A percentile compares a stretch with the other conserved stretches of the same genome.
Conservation (phyloP, 129 eudicot genomes). For the Flaveria robusta region DNA sequence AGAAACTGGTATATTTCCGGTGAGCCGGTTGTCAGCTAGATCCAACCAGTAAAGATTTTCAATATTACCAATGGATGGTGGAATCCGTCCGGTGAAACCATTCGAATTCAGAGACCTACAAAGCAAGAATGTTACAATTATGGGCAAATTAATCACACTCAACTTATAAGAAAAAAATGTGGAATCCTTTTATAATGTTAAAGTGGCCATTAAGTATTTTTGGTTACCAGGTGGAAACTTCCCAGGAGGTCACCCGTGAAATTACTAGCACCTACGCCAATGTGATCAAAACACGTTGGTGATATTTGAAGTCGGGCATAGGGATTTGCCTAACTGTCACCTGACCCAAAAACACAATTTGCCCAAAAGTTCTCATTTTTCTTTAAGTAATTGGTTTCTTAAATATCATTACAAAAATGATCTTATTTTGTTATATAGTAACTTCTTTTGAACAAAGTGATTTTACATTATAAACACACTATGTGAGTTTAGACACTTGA, state of each 20-base stretch:
- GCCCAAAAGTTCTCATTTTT: neutral
- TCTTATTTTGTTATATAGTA: neutral
- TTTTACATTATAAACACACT: neutral
- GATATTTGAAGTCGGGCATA: neutral
- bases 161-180: neutral
- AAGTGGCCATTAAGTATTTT: neutral
- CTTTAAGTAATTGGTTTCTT: neutral
- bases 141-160: neutral
- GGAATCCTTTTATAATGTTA: neutral
- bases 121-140: neutral
- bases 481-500: neutral
- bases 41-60: slow-evolving; percentile 81
- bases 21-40: slow-evolving; percentile 72
- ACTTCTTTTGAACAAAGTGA: neutral
- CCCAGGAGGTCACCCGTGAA: too few relatives aligned
- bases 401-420: neutral
- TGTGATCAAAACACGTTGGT: too few relatives aligned
- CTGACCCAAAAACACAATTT: too few relatives aligned
- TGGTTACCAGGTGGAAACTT: too few relatives aligned
- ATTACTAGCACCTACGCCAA: too few relatives aligned
- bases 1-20: slow-evolving; percentile 82
- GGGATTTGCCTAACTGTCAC: neutral
- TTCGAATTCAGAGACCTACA: slow-evolving; percentile 80
- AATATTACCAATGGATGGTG: slow-evolving; percentile 73
- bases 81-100: slow-evolving; percentile 66